phyloP scores from a whole-genome alignment of 768 basidiomycete genomes.

The Leucocoprinus birnbaumii region DNA sequence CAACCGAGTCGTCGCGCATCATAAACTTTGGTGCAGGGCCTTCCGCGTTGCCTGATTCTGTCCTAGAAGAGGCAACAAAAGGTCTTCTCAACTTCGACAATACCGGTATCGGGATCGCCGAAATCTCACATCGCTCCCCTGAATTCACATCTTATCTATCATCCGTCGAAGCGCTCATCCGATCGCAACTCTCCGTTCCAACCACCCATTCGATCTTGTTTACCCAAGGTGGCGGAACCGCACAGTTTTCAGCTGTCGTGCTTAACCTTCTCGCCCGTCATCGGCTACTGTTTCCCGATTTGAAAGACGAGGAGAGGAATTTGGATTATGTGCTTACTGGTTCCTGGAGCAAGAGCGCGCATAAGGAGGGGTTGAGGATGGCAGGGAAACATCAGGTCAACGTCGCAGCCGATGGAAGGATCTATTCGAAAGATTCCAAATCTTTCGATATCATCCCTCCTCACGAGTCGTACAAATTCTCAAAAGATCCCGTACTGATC shows the following conservation, averaged over 20 bases:
- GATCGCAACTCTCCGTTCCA: slow-evolving; percentile 79
- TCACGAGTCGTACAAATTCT: slow-evolving; percentile 71
- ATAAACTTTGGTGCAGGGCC: slow-evolving; percentile 96
- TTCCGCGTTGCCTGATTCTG: slow-evolving; percentile 83
- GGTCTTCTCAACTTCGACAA: slow-evolving; percentile 88
- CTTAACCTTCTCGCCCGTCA: slow-evolving; percentile 89
- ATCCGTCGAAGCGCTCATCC: slow-evolving; percentile 61
- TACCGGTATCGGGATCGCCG: slow-evolving; percentile 94
- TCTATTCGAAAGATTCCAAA: slow-evolving; percentile 60
- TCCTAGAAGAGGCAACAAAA: slow-evolving; percentile 77
- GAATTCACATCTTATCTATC: slow-evolving; percentile 76
- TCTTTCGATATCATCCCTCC: slow-evolving; percentile 80
- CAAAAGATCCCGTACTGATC: slow-evolving; percentile 78
- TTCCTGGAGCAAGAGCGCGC: slow-evolving; percentile 86
- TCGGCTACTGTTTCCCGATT: slow-evolving; percentile 67
- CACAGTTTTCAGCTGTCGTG: slow-evolving; percentile 89
- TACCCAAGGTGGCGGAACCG: slow-evolving; percentile 91
- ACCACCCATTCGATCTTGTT: slow-evolving; percentile 84
- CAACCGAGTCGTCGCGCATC: slow-evolving; percentile 40
- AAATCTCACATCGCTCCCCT: slow-evolving; percentile 93
- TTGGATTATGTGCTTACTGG: slow-evolving; percentile 94
- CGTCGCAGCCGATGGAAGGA: slow-evolving; percentile 69
- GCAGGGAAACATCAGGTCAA: slow-evolving; percentile 50
- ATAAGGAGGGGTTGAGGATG: slow-evolving; percentile 77
- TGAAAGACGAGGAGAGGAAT: slow-evolving; percentile 47